phyloP scores from a whole-genome alignment of 208 protist genomes.

The Trypanosoma vivax region DNA sequence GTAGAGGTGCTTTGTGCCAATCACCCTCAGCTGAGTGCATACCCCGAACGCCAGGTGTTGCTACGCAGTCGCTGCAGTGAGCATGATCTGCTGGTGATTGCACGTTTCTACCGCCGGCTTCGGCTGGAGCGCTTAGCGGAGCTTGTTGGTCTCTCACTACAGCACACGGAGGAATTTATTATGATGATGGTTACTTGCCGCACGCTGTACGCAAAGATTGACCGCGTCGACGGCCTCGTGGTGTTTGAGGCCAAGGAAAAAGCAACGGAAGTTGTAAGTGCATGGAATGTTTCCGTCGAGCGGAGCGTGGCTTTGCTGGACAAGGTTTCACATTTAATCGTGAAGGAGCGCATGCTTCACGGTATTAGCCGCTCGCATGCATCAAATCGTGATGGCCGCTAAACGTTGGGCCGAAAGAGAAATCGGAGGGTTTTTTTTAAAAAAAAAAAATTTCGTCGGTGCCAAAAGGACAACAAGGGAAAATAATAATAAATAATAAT shows the following conservation, averaged over 20 bases:
- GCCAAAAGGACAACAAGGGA: too few relatives aligned
- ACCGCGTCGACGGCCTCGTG: slow-evolving; percentile 89
- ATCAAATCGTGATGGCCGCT: neutral
- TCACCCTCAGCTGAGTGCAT: slow-evolving; percentile 62
- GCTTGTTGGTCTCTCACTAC: slow-evolving; percentile 83
- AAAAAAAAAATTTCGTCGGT: too few relatives aligned
- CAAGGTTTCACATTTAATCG: slow-evolving; percentile 91
- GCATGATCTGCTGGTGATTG: slow-evolving; percentile 93
- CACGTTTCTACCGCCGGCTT: slow-evolving; percentile 93
- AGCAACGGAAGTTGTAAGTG: slow-evolving; percentile 81
- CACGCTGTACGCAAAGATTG: slow-evolving; percentile 91
- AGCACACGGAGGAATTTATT: slow-evolving; percentile 89
- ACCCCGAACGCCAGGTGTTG: slow-evolving; percentile 53
- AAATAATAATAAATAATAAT: too few relatives aligned
- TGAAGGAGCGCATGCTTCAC: slow-evolving; percentile 90
- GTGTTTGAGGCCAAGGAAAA: slow-evolving; percentile 88
- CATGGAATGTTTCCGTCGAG: slow-evolving; percentile 84
- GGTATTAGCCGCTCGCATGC: slow-evolving; percentile 28
- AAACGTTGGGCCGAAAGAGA: neutral
- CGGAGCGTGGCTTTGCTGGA: slow-evolving; percentile 87
- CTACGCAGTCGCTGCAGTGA: slow-evolving; percentile 92
- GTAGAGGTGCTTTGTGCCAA: slow-evolving; percentile 53
- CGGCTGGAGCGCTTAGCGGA: slow-evolving; percentile 79
- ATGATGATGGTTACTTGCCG: slow-evolving; percentile 88
- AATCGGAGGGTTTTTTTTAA: too few relatives aligned